A percentile compares a stretch with the other conserved stretches of the same genome.
These are phyloP conservation scores for Telopea speciosissima DNA, from an alignment of 177 flowering plant species.

Conservation along the genomic window DNA sequence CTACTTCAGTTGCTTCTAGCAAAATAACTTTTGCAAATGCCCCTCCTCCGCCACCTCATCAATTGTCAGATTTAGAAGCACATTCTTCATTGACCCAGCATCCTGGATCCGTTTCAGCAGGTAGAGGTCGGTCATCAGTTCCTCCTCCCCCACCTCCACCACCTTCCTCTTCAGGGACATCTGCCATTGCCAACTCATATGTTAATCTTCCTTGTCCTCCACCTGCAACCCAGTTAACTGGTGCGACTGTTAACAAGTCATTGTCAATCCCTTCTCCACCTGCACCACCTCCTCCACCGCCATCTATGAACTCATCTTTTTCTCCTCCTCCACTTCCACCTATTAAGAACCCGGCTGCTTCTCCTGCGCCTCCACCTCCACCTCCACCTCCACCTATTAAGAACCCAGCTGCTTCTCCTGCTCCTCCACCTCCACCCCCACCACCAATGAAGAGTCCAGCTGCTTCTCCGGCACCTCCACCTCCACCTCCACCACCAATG, in stretches of 20 bases:
- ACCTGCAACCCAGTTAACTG: slow-evolving; percentile 9
- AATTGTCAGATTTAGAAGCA: slow-evolving; percentile 10
- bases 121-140: slow-evolving; percentile 2
- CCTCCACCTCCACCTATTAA: no score
- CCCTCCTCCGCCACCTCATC: slow-evolving; percentile 10
- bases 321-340: no score
- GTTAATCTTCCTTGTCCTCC: slow-evolving; percentile 9
- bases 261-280: not conserved
- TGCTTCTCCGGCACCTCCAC: slow-evolving; percentile 2
- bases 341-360: not conserved
- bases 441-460: slow-evolving; percentile 4
- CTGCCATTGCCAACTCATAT: not conserved
- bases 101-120: slow-evolving; percentile 12
- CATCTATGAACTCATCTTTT: slow-evolving; percentile 12
- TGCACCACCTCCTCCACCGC: not conserved
- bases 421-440: slow-evolving; percentile 11
- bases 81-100: slow-evolving; percentile 14
- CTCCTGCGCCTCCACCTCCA: slow-evolving; percentile 12
- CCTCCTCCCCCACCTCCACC: slow-evolving; percentile 19
- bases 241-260: slow-evolving; percentile 6
- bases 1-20: not conserved
- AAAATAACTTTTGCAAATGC: slow-evolving; percentile 3
- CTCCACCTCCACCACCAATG: slow-evolving; percentile 23
- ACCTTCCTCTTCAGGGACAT: not conserved
- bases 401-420: not conserved